phyloP scores from a whole-genome alignment of 2,329 filamentous ascomycete genomes.

The Fusarium graminum region DNA sequence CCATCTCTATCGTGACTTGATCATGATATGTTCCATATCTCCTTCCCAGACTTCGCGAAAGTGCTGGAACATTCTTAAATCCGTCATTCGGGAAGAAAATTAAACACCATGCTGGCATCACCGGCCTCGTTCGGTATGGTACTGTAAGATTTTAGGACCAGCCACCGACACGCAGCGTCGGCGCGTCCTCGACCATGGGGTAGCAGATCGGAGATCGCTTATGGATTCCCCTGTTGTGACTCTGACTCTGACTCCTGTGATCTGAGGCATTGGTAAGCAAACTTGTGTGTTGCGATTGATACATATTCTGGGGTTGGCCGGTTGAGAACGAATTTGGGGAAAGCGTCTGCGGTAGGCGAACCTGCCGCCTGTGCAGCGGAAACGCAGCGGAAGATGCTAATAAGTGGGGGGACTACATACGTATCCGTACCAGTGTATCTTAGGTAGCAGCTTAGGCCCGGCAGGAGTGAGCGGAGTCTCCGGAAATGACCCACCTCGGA shows the following conservation, averaged over 20 bases:
- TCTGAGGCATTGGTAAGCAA: constrained; percentile 44
- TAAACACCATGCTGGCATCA: constrained; percentile 11
- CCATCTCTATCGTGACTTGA: constrained; percentile 4
- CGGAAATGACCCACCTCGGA: constrained; percentile 28
- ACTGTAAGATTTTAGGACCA: constrained; percentile 38
- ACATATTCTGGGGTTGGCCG: constrained; percentile 28
- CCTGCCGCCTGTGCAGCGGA: constrained; percentile 15
- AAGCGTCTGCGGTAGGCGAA: constrained; percentile 32
- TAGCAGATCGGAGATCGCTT: constrained; percentile 40
- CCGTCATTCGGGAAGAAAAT: constrained; percentile 15
- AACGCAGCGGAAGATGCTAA: constrained; percentile 10
- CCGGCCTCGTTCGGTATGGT: constrained; percentile 18
- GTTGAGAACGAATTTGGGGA: constrained; percentile 6
- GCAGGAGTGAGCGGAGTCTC: constrained; percentile 16
- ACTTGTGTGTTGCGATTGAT: constrained; percentile 29
- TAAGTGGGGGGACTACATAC: constrained; percentile 6
- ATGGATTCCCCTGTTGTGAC: constrained; percentile 11
- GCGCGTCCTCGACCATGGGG: constrained; percentile 1
- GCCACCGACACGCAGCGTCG: constrained; percentile 28
- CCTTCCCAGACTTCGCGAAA: constrained; percentile 25
- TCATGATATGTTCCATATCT: constrained; percentile 1
- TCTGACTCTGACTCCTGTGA: background rate
- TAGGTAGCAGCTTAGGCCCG: too few species aligned
- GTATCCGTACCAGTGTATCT: background rate
- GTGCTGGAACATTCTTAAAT: constrained; percentile 44